Base-by-base conservation (phyloP, 108 stramenopile species). In the Poteriospumella lacustris region DNA sequence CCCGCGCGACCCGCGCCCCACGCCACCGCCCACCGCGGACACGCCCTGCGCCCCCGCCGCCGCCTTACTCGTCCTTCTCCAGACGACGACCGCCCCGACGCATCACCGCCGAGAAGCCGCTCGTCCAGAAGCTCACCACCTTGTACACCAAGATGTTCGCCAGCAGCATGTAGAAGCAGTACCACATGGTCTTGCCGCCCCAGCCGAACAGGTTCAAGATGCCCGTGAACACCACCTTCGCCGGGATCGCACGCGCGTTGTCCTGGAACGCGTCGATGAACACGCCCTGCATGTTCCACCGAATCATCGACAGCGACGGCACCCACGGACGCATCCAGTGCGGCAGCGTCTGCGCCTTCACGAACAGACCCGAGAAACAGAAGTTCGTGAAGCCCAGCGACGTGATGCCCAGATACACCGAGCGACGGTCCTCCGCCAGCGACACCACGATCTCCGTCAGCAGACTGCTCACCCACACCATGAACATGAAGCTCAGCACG, bases 181-280 rank as follows among this genome's bases (percentile, higher is more conserved):
- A 67, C 64, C 64, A 67, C 64, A 15, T 67, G 9, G 64, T 67
- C 64, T 67, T 67, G 12, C 64, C 64, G 31, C 64, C 64, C 64
- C 64, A 67, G 9, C 64, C 64, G 31, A 31, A 67, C 15, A 67
- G 36, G 31, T 41, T 67, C 40, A 67, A 41, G 40, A 67, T 15
- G 36, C 64, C 64, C 12, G 31, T 67, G 47, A 15, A 52, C 19
- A 19, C 15, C 12, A 19, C 9, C 15, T 38, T 31, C 9, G 40
- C 31, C 15, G 64, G 64, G 40, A 67, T 15, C 12, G 19, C 40
- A 67, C 19, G 12, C 36, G 36, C 12, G 40, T 67, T 67, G 15
- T 38, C 40, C 19, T 24, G 24, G 40, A 31, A 67, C 40, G 15
- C 19, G 19, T 67, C 19, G 64, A 67, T 12, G 40, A 67, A 38